Conservation (phyloP, 257 asterid genomes). For the Petrea volubilis region DNA sequence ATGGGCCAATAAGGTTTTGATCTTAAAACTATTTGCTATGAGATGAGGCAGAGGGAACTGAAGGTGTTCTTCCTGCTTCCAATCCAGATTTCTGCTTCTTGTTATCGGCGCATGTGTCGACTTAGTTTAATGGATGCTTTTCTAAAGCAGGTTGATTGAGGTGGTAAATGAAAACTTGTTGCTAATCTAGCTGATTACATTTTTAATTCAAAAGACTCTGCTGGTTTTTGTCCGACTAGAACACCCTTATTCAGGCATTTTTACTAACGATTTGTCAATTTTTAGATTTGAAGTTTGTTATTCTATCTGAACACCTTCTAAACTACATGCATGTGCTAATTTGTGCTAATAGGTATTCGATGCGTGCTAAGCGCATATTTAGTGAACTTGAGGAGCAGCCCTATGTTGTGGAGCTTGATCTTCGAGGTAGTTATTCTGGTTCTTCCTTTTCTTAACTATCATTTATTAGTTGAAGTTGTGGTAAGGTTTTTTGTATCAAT, state of each 20-base stretch:
- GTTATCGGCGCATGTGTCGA: not conserved
- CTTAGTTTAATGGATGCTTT: not conserved
- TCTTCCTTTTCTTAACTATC: not conserved
- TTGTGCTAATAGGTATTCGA: conserved; percentile 58
- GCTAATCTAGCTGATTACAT: not conserved
- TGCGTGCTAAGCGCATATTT: conserved; percentile 69
- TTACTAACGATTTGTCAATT: not conserved
- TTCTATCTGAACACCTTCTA: not conserved
- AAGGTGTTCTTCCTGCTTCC: not conserved
- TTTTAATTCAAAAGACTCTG: not conserved
- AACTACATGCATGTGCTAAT: conserved; percentile 16
- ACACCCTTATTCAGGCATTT: not conserved
- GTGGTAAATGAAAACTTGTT: not conserved
- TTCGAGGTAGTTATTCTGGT: conserved; percentile 54
- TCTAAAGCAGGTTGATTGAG: not conserved
- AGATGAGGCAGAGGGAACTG: not conserved
- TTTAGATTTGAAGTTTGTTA: not conserved
- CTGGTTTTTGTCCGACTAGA: not conserved
- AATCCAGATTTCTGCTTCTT: not conserved
- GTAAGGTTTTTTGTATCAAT: too few relatives aligned
- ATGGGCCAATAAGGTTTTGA: not conserved
- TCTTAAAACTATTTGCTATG: not conserved
- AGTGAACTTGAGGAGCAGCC: conserved; percentile 76
- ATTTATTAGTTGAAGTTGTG: conserved; percentile 4
- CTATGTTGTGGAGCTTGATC: conserved; percentile 96